Conservation (phyloP, 148 eudicot genomes). For the Rhododendron griersonianum region DNA sequence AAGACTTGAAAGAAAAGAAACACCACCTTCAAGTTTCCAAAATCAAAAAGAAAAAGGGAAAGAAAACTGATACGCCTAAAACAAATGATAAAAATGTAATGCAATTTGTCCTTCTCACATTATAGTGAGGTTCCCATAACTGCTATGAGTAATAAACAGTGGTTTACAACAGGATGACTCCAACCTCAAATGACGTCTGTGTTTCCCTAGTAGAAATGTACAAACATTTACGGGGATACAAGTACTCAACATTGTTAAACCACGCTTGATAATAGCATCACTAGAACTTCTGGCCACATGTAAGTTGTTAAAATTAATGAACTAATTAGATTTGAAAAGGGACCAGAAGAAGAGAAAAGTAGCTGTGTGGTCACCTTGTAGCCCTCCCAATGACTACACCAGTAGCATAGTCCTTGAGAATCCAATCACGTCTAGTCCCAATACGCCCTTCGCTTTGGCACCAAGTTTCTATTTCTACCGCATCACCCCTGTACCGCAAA, state of each 20-base stretch:
- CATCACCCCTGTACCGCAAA: slow-evolving; percentile 64
- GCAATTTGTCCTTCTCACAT: not conserved
- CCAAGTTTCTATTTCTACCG: slow-evolving; percentile 98
- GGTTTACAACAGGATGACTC: not conserved
- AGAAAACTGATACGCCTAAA: not conserved
- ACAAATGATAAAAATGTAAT: not conserved
- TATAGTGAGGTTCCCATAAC: not conserved
- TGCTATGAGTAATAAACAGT: not conserved
- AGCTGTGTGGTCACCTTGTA: slow-evolving; percentile 48
- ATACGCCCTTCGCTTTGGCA: slow-evolving; percentile 94
- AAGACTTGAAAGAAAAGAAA: not conserved
- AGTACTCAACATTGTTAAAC: not conserved
- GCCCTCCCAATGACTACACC: slow-evolving; percentile 95
- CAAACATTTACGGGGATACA: not conserved
- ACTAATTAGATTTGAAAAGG: not conserved
- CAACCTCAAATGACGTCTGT: not conserved
- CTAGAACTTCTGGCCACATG: not conserved
- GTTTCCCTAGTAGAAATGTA: not conserved
- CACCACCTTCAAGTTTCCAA: not conserved
- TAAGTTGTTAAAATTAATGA: not conserved
- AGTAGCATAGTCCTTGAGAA: slow-evolving; percentile 69
- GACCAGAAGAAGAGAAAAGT: not conserved
- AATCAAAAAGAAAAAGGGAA: not conserved
- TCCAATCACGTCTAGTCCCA: slow-evolving; percentile 90
- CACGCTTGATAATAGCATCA: not conserved